Evolutionary conservation across 164 flowering plant genomes (phyloP), one percentile per base, ranked within the genome.

Genomic region (Litsea cubeba): DNA sequence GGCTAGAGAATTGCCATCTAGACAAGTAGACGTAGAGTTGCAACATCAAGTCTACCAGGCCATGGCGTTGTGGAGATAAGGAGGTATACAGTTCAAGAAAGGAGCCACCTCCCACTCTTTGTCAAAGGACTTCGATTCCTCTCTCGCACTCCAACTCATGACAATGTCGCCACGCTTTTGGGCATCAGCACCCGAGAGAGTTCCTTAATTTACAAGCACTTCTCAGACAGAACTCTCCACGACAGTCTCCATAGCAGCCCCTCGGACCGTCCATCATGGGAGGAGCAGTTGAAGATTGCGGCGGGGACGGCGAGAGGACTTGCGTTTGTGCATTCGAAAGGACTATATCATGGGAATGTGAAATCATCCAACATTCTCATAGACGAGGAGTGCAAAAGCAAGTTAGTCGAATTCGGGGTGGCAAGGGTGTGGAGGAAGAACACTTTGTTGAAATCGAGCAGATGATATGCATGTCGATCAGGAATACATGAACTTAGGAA

Each of bases 361-460:
- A 82, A 81, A 18, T 35, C 46, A 35, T 66, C 83, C 23, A 84
- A 84, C 67, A 82, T 84, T 24, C 58, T 82, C 2, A 3, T 84
- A 57, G 83, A 30, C 25, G 25, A 25, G 25, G 25, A 25, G 25
- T 25, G 25, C 25, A 25, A 25, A 0, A 0, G 25, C 2, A 85
- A 83, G 35, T 75, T 85, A 26, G 68, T 83, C 0, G 83, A 85
- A 58, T 85, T 85, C 64, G 88, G 88, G 14, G 78, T 79, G 12
- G 80, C 86, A 12, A 81, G 81, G 62, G 50, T 81, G 22, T 64
- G 78, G 12, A 72, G 77, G 11, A 5, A 75, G 35, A 84, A 78
- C 46, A 83, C 85, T 15, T 51, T 80, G 32, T 81, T 78, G 0
- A 79, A 81, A 12, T 81, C 82, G 25, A 79, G 81, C 0, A 49